Conservation (phyloP, 2,329 filamentous ascomycete genomes). For the Venturiaceae sp. region DNA sequence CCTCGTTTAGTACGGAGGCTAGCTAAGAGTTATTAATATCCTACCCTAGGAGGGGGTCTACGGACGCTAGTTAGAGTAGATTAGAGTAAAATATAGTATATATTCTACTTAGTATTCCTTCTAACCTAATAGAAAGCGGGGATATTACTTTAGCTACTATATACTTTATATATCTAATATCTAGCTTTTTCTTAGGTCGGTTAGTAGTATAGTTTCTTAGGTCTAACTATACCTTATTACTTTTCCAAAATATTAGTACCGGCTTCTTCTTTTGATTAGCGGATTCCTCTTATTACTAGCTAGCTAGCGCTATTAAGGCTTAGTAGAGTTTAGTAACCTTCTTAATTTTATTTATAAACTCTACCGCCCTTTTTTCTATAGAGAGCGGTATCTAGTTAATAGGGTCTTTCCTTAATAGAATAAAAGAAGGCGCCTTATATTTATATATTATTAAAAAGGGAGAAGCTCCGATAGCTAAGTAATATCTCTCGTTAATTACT, state of each 20-base stretch:
- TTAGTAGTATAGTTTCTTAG: background rate
- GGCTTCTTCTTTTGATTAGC: background rate
- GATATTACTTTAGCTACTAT: too few species aligned
- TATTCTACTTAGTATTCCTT: too few species aligned
- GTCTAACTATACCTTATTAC: background rate
- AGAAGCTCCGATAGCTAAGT: too few species aligned
- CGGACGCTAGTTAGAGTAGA: background rate
- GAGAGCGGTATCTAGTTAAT: background rate
- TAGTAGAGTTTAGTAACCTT: too few species aligned
- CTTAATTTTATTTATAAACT: background rate
- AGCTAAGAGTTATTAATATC: background rate
- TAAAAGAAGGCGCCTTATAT: too few species aligned
- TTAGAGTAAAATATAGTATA: background rate
- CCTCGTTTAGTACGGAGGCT: background rate
- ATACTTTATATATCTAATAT: too few species aligned
- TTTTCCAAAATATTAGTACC: background rate
- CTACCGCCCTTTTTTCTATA: background rate
- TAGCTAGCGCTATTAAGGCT: too few species aligned
- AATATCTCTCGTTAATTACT: too few species aligned
- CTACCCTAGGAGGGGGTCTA: background rate
- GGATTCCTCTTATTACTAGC: too few species aligned
- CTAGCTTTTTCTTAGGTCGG: too few species aligned
- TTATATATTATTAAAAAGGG: too few species aligned
- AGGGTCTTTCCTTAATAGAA: background rate
- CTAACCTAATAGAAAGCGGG: too few species aligned